phyloP scores from a whole-genome alignment of 2,329 filamentous ascomycete species.

The Phialophora tarda region DNA sequence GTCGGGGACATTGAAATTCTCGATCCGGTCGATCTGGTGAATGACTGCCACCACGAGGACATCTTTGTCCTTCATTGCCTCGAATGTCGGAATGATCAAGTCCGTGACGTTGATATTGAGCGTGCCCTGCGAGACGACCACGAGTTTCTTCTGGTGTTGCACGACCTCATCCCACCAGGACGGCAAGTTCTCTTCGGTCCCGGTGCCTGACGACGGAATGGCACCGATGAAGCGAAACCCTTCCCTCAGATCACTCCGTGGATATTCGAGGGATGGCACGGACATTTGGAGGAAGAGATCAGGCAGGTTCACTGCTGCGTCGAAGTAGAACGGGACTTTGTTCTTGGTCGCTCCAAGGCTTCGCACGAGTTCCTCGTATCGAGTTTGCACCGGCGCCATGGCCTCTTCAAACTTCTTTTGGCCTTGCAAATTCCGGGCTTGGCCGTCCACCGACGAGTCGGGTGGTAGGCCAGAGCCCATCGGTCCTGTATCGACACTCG shows the following conservation, averaged over 20 bases:
- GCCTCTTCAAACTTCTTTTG: slow-evolving; percentile 7
- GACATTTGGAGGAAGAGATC: slow-evolving; percentile 6
- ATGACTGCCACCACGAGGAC: slow-evolving; percentile 7
- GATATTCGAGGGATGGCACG: slow-evolving; percentile 6
- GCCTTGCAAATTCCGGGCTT: background rate
- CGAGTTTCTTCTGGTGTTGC: slow-evolving; percentile 3
- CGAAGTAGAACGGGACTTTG: slow-evolving; percentile 2
- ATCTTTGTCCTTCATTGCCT: slow-evolving; percentile 5
- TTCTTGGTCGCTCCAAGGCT: background rate
- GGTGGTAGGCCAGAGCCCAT: slow-evolving; percentile 8
- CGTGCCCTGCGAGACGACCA: slow-evolving; percentile 4
- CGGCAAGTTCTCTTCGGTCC: background rate
- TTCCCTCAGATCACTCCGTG: slow-evolving; percentile 2
- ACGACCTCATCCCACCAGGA: slow-evolving; percentile 7
- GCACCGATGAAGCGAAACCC: slow-evolving; percentile 5
- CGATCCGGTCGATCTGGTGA: background rate
- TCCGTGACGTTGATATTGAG: slow-evolving; percentile 11
- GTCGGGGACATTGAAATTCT: background rate
- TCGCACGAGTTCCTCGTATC: slow-evolving; percentile 1
- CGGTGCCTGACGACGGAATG: slow-evolving; percentile 4
- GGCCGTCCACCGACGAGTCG: background rate
- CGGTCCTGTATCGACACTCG: background rate
- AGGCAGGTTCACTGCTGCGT: slow-evolving; percentile 8
- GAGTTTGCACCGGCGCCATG: background rate
- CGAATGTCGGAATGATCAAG: slow-evolving; percentile 8